Percentiles rank a stretch among this genome's conserved stretches.
These are phyloP conservation scores for Leishmania lainsoni DNA, from an alignment of 208 protist genomes.

Conservation along the genomic window DNA sequence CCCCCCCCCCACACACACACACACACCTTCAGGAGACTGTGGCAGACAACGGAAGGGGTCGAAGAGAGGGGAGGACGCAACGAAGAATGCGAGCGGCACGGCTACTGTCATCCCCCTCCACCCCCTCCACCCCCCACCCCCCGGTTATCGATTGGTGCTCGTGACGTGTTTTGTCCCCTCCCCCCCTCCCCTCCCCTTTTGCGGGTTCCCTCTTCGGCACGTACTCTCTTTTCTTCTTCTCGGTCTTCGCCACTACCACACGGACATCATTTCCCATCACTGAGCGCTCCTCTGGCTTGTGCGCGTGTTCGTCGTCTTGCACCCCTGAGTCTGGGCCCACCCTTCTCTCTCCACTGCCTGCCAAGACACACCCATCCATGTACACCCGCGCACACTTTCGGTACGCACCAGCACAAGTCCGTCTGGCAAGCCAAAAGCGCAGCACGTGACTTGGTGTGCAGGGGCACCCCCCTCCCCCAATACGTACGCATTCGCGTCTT, in stretches of 20 bases:
- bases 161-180: no score
- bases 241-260: background rate
- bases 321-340: background rate
- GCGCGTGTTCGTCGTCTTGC: background rate
- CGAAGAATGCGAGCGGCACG: no score
- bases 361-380: background rate
- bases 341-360: background rate
- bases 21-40: no score
- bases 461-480: background rate
- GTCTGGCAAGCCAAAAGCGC: background rate
- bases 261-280: background rate
- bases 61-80: no score
- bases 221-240: background rate
- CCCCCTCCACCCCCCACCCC: no score
- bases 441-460: background rate
- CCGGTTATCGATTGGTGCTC: no score
- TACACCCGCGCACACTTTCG: background rate
- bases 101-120: no score
- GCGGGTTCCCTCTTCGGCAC: background rate
- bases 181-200: no score
- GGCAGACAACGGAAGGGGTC: no score
- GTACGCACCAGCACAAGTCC: background rate
- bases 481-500: background rate
- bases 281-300: background rate
- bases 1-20: no score